Conservation (phyloP, 345 rosid genomes). For the Syzygium jambos region DNA sequence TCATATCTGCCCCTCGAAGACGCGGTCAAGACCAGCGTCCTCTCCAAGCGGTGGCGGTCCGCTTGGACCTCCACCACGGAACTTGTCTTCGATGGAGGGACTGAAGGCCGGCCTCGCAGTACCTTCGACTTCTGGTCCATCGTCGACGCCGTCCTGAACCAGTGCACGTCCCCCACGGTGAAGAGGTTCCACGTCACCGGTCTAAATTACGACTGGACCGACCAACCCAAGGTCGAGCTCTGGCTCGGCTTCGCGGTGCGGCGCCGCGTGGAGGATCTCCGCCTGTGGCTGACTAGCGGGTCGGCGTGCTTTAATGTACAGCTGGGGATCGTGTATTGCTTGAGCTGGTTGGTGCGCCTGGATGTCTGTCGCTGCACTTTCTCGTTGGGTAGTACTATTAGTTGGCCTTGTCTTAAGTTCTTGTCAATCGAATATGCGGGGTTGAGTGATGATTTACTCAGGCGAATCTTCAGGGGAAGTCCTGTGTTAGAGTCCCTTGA, state of each 20-base stretch:
- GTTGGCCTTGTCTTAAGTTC: neutral
- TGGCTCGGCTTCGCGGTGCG: neutral
- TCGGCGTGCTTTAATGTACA: accelerated
- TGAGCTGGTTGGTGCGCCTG: neutral
- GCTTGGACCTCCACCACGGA: too few species aligned
- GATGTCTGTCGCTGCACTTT: neutral
- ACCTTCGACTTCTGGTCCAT: neutral
- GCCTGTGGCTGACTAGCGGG: neutral
- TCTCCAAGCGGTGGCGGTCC: too few species aligned
- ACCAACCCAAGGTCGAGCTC: neutral
- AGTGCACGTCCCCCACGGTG: neutral
- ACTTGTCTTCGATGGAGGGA: neutral
- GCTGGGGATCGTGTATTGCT: neutral
- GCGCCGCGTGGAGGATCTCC: neutral
- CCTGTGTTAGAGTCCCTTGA: neutral
- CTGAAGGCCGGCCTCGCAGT: neutral
- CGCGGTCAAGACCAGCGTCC: too few species aligned
- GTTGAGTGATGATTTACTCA: neutral
- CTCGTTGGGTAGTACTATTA: neutral
- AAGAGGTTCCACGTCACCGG: neutral
- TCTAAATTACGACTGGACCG: accelerated
- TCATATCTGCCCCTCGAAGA: too few species aligned
- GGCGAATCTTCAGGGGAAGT: neutral
- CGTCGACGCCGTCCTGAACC: neutral
- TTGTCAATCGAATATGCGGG: neutral